Percentiles rank a stretch among this genome's conserved stretches.
Conservation (phyloP, 2,329 filamentous ascomycete genomes). For the Aspergillus fijiensis region DNA sequence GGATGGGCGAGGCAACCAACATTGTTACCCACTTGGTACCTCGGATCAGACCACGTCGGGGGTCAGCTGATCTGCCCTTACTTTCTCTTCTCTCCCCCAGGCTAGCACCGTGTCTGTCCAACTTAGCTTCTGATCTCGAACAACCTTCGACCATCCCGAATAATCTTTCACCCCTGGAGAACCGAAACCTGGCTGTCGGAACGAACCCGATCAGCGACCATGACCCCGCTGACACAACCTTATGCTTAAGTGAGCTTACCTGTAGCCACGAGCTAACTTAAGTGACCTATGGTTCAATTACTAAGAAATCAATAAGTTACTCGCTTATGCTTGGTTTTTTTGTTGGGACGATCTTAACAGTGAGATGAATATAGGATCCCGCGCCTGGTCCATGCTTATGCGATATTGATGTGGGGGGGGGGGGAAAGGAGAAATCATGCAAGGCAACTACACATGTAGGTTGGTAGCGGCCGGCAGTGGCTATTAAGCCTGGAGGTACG, state of each 20-base stretch:
- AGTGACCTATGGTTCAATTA: background rate
- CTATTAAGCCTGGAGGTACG: no score
- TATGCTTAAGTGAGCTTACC: background rate
- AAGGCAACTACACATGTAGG: background rate
- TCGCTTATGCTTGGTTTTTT: background rate
- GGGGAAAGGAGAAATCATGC: background rate
- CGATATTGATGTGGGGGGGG: background rate
- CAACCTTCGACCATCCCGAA: background rate
- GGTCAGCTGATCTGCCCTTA: background rate
- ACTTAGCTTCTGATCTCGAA: no score
- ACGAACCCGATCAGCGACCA: background rate
- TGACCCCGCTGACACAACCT: background rate
- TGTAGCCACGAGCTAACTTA: no score
- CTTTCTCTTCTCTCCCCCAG: no score
- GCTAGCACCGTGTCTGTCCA: no score
- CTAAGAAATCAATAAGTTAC: background rate
- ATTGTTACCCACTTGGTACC: background rate
- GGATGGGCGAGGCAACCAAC: no score
- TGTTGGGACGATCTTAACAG: background rate
- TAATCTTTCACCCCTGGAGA: background rate
- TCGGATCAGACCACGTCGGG: background rate
- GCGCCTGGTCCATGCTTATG: background rate
- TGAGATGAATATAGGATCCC: background rate
- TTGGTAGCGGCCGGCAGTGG: background rate
- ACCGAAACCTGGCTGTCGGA: background rate